These are phyloP conservation scores for Sarocladiaceae sp. DNA, from an alignment of 2,329 filamentous ascomycete genomes.

Conservation along the genomic window DNA sequence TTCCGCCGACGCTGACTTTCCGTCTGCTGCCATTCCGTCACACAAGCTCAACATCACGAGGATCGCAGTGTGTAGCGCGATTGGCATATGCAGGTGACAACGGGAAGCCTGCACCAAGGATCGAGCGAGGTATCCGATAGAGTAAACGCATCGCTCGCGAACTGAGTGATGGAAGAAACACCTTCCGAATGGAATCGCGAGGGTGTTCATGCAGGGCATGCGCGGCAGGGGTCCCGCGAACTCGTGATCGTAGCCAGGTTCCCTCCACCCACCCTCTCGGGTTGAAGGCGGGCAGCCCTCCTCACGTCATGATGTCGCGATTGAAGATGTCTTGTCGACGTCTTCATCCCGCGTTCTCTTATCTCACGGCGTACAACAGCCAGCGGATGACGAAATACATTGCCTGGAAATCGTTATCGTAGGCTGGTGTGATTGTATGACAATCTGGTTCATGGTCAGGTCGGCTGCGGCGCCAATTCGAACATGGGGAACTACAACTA, in stretches of 20 bases:
- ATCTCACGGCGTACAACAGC: not conserved
- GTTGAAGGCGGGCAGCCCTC: not conserved
- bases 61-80: not conserved
- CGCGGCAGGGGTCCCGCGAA: constrained; percentile 6
- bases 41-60: not conserved
- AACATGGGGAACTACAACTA: too few relatives aligned
- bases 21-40: not conserved
- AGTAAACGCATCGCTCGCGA: not conserved
- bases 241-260: constrained; percentile 9
- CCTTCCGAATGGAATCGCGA: constrained; percentile 5
- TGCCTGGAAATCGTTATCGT: not conserved
- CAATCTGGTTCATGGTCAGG: too few relatives aligned
- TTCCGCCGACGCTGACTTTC: not conserved
- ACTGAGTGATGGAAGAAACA: not conserved
- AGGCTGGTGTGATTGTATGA: too few relatives aligned
- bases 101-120: not conserved
- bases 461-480: too few relatives aligned
- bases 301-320: not conserved
- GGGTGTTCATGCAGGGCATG: constrained; percentile 9
- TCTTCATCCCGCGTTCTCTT: not conserved
- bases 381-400: not conserved
- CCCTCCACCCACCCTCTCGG: constrained; percentile 7
- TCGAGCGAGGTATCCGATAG: not conserved
- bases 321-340: not conserved
- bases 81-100: not conserved